phyloP scores from a whole-genome alignment of 805 yeast species.

The Kuraishia ogatae region DNA sequence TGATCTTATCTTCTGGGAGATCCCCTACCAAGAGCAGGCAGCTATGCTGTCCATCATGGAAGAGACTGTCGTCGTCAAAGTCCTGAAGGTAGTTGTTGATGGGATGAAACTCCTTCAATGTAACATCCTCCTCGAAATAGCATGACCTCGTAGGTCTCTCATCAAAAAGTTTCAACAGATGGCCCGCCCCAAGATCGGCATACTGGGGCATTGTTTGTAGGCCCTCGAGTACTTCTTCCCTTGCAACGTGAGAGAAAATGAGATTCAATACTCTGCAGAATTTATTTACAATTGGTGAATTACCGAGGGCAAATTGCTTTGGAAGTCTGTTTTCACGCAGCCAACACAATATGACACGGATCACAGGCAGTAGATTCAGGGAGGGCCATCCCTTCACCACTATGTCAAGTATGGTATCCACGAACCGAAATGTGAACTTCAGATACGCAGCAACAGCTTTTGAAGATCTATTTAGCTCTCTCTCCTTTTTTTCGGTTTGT shows the following conservation, averaged over 20 bases:
- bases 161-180: slow-evolving; percentile 5
- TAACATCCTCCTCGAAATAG: slow-evolving; percentile 58
- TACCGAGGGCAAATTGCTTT: slow-evolving; percentile 14
- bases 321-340: slow-evolving; percentile 39
- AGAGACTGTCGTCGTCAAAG: slow-evolving; percentile 47
- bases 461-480: slow-evolving; percentile 13
- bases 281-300: background rate
- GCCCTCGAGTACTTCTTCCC: background rate
- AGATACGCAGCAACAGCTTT: slow-evolving; percentile 22
- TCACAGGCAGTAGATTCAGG: slow-evolving; percentile 23
- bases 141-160: slow-evolving; percentile 38
- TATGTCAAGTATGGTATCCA: slow-evolving; percentile 22
- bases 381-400: slow-evolving; percentile 15
- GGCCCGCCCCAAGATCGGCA: background rate
- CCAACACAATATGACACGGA: slow-evolving; percentile 52
- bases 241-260: background rate
- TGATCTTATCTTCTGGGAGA: slow-evolving; percentile 10
- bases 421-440: slow-evolving; percentile 31
- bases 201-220: slow-evolving; percentile 3
- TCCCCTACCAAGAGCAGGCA: slow-evolving; percentile 25
- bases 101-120: slow-evolving; percentile 49
- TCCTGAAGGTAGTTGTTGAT: slow-evolving; percentile 48
- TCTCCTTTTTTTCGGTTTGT: slow-evolving; percentile 5
- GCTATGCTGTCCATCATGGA: slow-evolving; percentile 20
- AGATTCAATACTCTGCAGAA: slow-evolving; percentile 1